Evolutionary conservation across 2,329 filamentous ascomycete genomes (phyloP).

Genomic region (Exophiala sp.): DNA sequence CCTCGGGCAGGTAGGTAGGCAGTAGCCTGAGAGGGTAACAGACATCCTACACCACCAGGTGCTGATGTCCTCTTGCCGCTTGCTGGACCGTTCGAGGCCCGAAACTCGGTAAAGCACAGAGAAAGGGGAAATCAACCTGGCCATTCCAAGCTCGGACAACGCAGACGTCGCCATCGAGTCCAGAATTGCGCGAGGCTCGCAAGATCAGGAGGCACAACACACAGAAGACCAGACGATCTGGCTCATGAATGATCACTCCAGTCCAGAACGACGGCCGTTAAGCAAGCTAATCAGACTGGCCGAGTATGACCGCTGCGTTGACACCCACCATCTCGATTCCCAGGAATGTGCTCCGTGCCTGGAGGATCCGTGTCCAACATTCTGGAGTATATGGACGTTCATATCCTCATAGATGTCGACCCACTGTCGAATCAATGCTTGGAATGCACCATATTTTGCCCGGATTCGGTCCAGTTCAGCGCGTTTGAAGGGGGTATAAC

Average conservation of each 20-base stretch:
- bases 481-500: neutral
- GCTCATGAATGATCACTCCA: no score
- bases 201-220: neutral
- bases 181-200: neutral
- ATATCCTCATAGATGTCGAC: neutral
- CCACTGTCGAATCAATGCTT: neutral
- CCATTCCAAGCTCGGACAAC: slow-evolving; percentile 16
- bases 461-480: neutral
- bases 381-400: no score
- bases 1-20: no score
- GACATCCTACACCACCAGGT: no score
- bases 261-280: no score
- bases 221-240: neutral
- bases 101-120: neutral
- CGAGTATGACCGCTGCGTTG: no score
- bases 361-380: no score
- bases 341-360: neutral
- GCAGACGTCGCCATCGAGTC: neutral
- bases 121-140: neutral
- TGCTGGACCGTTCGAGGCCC: neutral
- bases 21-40: no score
- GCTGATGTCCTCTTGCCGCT: no score
- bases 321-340: neutral
- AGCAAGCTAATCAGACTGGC: no score
- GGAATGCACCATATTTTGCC: slow-evolving; percentile 2